Evolutionary conservation across 2,329 filamentous ascomycete genomes (phyloP).

Genomic region (Botrytis pseudocinerea): DNA sequence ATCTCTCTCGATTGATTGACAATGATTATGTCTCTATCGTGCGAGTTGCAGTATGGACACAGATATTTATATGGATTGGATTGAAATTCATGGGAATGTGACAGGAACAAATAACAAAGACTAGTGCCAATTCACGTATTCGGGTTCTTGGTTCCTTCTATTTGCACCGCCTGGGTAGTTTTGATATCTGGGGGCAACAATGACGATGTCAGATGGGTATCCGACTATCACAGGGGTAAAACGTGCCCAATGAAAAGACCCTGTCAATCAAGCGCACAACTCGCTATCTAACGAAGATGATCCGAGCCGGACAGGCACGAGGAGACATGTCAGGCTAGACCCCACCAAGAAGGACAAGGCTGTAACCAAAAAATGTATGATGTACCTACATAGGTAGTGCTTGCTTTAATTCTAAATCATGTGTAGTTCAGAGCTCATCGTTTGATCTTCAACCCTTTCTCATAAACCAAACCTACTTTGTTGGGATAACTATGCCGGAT

Average conservation of each 20-base stretch:
- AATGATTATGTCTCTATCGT: not conserved
- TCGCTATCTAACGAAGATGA: not conserved
- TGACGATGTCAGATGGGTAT: not conserved
- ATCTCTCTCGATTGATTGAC: conserved; percentile 2
- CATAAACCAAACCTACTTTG: not conserved
- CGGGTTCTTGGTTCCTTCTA: not conserved
- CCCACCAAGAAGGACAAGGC: conserved; percentile 13
- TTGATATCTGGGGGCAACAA: not conserved
- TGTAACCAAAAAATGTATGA: conserved; percentile 12
- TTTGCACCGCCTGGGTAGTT: not conserved
- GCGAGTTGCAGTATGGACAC: not conserved
- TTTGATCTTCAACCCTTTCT: not conserved
- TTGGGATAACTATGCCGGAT: conserved; percentile 27
- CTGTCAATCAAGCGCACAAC: not conserved
- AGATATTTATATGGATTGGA: not conserved
- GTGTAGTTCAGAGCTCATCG: not conserved
- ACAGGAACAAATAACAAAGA: not conserved
- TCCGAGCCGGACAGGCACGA: conserved; percentile 1
- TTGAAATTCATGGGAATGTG: not conserved
- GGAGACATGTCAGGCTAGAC: not conserved
- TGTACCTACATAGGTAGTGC: not conserved
- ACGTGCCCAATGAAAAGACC: not conserved
- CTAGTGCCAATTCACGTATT: not conserved
- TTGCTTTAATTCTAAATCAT: not conserved
- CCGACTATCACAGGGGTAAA: not conserved